These are phyloP conservation scores for Aristolochia contorta DNA, from an alignment of 164 flowering plant species.

Conservation along the genomic window DNA sequence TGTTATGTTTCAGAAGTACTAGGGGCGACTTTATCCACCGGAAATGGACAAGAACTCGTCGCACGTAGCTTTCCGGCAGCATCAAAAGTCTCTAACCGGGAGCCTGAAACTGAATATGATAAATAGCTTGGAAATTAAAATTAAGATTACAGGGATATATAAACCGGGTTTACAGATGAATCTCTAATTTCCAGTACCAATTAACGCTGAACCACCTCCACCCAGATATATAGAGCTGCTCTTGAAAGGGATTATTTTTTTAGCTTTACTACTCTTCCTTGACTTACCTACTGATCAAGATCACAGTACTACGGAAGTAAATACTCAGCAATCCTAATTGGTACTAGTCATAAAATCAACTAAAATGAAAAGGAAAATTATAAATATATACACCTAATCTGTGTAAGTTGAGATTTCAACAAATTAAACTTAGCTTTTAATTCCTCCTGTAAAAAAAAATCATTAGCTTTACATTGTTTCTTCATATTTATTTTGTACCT, in stretches of 20 bases:
- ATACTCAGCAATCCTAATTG: too few relatives aligned
- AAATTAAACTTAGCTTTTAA: too few relatives aligned
- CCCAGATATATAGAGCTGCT: not conserved
- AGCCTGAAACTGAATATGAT: not conserved
- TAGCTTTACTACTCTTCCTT: not conserved
- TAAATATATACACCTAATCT: too few relatives aligned
- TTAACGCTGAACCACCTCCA: constrained; percentile 1
- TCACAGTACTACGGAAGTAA: too few relatives aligned
- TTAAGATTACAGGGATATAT: not conserved
- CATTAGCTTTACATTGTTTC: too few relatives aligned
- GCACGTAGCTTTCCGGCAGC: constrained; percentile 6
- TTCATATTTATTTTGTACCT: too few relatives aligned
- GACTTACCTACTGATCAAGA: too few relatives aligned
- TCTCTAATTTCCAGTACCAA: constrained; percentile 7
- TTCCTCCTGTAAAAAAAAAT: too few relatives aligned
- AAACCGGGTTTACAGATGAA: not conserved
- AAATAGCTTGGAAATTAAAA: not conserved
- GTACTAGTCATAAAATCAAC: too few relatives aligned
- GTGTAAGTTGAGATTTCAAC: too few relatives aligned
- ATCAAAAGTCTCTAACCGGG: constrained; percentile 5
- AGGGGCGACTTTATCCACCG: not conserved
- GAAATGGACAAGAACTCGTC: constrained; percentile 3
- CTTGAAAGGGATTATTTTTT: constrained; percentile 3
- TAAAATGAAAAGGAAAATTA: too few relatives aligned
- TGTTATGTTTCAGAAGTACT: not conserved